Base-by-base conservation (phyloP, 768 basidiomycete genomes). In the Mycena capillaripes region DNA sequence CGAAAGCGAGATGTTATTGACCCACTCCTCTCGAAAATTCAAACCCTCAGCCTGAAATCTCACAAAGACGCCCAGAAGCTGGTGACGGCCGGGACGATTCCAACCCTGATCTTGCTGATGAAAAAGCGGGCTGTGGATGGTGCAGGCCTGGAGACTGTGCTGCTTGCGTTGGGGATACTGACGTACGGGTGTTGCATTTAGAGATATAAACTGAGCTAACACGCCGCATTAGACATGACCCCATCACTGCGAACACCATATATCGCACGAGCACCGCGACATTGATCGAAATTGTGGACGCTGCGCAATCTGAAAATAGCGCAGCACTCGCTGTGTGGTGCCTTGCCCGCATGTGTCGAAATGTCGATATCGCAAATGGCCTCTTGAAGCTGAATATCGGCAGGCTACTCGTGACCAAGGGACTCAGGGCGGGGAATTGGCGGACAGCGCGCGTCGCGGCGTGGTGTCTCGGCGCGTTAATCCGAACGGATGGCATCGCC, bases 201-300 rank as follows among this genome's bases (percentile, higher is more conserved):
- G 14, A 21, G 3, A 9, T 38, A 27, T 16, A 25, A 38, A 38
- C 38, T 38, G 4, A 17, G 40, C 58, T 42, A 23, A 59, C 16
- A 40, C 25, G 12, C 17, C 38, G 14, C 11, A 23, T 44, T 29
- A 59, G 58, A 16, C 70, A 76, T 52, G 78, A 79, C 34, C 67
- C 76, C 19, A 76, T 79, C 40, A 77, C 70, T 16, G 76, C 79
- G 38, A 79, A 80, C 61, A 76, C 73, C 21, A 77, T 79, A 10
- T 77, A 75, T 55, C 76, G 79, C n/a, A 80, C 78, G 8, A 75
- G 71, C 55, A 79, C 75, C 10, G 46, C 75, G 9, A 79, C 78
- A 1, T 60, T 80, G 16, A 76, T 78, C 29, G 73, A 77, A 56
- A 74, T 80, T 19, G 59, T 78, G 36, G 71, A 75, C 32, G 69